Base-by-base conservation (phyloP, 225 moss, liverwort and hornwort genomes). In the Pleurozium schreberi region DNA sequence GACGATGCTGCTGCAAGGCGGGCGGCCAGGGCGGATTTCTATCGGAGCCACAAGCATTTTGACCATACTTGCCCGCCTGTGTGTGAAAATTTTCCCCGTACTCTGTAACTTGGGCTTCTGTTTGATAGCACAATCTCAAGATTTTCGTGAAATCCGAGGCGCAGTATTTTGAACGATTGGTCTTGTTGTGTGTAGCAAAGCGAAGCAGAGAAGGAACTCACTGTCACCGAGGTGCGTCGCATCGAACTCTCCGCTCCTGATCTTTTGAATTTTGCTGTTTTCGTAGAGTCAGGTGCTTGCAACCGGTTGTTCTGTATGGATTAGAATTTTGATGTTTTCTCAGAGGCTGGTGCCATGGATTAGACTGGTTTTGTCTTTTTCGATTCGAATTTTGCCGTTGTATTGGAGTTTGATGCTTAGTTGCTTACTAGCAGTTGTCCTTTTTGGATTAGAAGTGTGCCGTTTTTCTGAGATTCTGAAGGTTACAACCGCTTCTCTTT, bases 181-280 rank as follows among this genome's bases (percentile, higher is more conserved):
- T 22, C 30, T 68, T 34, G 58, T 58, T 64, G 76, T 88, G 85
- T 90, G 84, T 84, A 93, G 92, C 93, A 93, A 93, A 96, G 89
- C 79, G 92, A 96, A 87, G 90, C 82, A 12, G 95, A 92, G 58
- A 76, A 65, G 74, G 87, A 91, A 23, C 91, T 97, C 92, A 90
- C 88, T 49, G 91, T 95, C 43, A 84, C 89, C 2, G 97, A 97
- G 97, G 97, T 97, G 82, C 80, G 70, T 45, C 18, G 42, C 30
- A 66, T 21, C 50, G 61, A n/a, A 40, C 68, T 66, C 75, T 65
- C 40, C 65, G 30, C 62, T 62, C 80, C 52, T 50, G 63, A n/a
- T 42, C 26, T 66, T 67, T 84, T 42, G 31, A 84, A 70, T 43
- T 70, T 38, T 33, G 3, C 68, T 53, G 68, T 28, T 55, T 40